A percentile compares a stretch with the other conserved stretches of the same genome.
Evolutionary conservation across 2,329 filamentous ascomycete species (phyloP).

Genomic region (Emergomyces orientalis): DNA sequence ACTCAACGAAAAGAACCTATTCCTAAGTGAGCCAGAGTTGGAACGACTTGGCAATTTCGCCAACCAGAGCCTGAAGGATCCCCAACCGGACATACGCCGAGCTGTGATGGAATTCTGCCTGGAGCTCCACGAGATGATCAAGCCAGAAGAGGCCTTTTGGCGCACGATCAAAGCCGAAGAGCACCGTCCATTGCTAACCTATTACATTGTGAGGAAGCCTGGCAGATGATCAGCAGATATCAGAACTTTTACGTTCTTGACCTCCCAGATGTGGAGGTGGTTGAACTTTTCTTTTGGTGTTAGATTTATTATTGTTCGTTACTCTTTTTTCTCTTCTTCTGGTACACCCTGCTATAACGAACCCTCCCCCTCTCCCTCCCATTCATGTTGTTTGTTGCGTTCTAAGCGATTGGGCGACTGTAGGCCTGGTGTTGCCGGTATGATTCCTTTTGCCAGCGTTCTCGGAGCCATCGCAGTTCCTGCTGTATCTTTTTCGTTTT

Average conservation of each 20-base stretch:
- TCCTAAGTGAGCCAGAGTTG: constrained; percentile 16
- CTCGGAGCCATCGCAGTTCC: neutral
- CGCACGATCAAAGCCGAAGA: constrained; percentile 25
- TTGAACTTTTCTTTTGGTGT: neutral
- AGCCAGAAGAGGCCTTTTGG: constrained; percentile 23
- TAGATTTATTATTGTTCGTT: neutral
- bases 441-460: neutral
- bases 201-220: constrained; percentile 25
- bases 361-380: neutral
- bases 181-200: constrained; percentile 29
- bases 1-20: constrained; percentile 18
- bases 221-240: neutral
- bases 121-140: constrained; percentile 22
- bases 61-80: constrained; percentile 24
- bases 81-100: constrained; percentile 31
- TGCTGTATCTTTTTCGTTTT: neutral
- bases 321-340: neutral
- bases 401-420: no score
- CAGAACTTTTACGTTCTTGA: neutral
- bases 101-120: constrained; percentile 30
- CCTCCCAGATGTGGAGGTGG: neutral
- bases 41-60: constrained; percentile 28
- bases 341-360: neutral
- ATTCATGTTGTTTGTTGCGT: neutral
- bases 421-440: neutral